These are phyloP conservation scores for Colletotrichum echinochloae DNA, from an alignment of 2,329 filamentous ascomycete genomes.

Conservation along the genomic window DNA sequence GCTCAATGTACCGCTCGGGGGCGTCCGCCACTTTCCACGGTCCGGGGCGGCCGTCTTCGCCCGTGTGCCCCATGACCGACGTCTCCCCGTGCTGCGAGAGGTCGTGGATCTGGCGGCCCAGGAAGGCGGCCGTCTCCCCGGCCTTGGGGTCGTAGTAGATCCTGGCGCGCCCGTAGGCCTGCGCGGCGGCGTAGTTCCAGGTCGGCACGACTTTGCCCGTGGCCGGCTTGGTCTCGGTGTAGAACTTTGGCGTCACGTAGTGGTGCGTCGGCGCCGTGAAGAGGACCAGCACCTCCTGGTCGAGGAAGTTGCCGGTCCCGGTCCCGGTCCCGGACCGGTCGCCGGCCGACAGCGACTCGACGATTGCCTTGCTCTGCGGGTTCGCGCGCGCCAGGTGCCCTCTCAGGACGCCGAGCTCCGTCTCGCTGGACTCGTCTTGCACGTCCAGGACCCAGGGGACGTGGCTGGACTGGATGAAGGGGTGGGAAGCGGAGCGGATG, in stretches of 20 bases:
- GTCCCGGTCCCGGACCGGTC: slow-evolving; percentile 23
- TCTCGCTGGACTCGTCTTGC: slow-evolving; percentile 54
- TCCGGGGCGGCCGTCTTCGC: slow-evolving; percentile 46
- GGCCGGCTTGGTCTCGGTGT: slow-evolving; percentile 71
- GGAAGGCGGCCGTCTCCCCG: slow-evolving; percentile 58
- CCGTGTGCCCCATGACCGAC: slow-evolving; percentile 67
- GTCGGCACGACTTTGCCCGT: slow-evolving; percentile 77
- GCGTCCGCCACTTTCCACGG: slow-evolving; percentile 71
- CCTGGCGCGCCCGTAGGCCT: slow-evolving; percentile 70
- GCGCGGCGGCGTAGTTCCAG: slow-evolving; percentile 76
- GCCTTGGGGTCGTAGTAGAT: slow-evolving; percentile 64
- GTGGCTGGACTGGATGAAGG: slow-evolving; percentile 69
- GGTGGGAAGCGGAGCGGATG: slow-evolving; percentile 61
- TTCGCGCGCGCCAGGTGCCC: slow-evolving; percentile 74
- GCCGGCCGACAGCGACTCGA: slow-evolving; percentile 55
- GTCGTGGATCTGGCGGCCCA: slow-evolving; percentile 65
- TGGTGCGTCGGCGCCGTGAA: slow-evolving; percentile 70
- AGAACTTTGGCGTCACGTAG: slow-evolving; percentile 78
- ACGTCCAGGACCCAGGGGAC: slow-evolving; percentile 71
- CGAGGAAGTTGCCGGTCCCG: slow-evolving; percentile 46
- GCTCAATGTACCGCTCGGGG: slow-evolving; percentile 65
- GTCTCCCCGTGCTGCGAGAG: slow-evolving; percentile 64
- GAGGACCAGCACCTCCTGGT: slow-evolving; percentile 70
- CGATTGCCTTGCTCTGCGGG: slow-evolving; percentile 72
- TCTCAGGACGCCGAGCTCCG: slow-evolving; percentile 61